Conservation (phyloP, 179 eudicot genomes). For the Carnegiea gigantea region DNA sequence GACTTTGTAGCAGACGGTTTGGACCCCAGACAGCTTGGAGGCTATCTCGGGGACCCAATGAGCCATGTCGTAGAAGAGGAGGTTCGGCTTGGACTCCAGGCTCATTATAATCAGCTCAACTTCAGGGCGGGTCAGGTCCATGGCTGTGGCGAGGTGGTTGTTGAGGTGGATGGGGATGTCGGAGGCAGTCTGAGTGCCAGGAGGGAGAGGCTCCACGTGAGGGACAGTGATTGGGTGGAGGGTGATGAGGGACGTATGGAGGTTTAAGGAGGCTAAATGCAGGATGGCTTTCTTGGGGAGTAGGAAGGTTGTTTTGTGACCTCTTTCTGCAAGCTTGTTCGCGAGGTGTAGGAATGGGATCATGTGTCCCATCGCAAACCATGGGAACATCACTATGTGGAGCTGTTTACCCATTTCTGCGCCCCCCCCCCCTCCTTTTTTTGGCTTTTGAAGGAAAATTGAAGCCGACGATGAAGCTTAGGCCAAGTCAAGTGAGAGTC, state of each 20-base stretch:
- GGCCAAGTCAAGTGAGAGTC: too few relatives aligned
- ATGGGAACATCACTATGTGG: conserved; percentile 50
- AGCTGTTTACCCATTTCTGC: conserved; percentile 26
- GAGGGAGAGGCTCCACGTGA: conserved; percentile 55
- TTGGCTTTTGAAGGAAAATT: too few relatives aligned
- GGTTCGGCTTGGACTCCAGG: conserved; percentile 36
- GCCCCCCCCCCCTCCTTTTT: too few relatives aligned
- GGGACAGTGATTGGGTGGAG: conserved; percentile 48
- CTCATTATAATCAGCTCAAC: conserved; percentile 25
- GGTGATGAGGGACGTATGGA: conserved; percentile 44
- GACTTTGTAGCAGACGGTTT: conserved; percentile 54
- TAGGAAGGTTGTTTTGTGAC: conserved; percentile 52
- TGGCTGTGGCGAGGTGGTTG: conserved; percentile 56
- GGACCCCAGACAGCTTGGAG: conserved; percentile 36
- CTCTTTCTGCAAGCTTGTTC: conserved; percentile 59
- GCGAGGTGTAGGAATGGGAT: conserved; percentile 71
- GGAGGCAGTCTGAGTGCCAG: conserved; percentile 62
- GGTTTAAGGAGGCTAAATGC: conserved; percentile 34
- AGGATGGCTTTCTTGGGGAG: conserved; percentile 46
- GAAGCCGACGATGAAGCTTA: too few relatives aligned
- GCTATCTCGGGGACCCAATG: conserved; percentile 62
- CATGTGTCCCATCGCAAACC: conserved; percentile 55
- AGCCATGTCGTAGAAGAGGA: conserved; percentile 61
- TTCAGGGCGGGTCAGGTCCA: conserved; percentile 49
- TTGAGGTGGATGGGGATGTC: conserved; percentile 52